These are phyloP conservation scores for Neofusicoccum ribis DNA, from an alignment of 2,329 filamentous ascomycete species.

Conservation along the genomic window DNA sequence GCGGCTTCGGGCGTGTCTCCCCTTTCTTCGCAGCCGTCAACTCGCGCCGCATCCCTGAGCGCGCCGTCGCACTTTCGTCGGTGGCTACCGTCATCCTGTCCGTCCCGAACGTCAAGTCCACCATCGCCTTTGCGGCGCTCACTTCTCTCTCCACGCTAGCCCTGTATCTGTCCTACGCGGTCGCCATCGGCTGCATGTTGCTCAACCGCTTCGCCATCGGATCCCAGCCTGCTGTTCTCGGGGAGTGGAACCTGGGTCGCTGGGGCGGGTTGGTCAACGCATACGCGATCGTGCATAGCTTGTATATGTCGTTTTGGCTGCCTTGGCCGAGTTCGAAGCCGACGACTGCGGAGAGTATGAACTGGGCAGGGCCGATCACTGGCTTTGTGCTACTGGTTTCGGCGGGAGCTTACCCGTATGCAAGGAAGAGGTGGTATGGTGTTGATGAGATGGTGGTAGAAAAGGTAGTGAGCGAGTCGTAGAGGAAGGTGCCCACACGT, in stretches of 20 bases:
- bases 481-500: background rate
- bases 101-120: slow-evolving; percentile 42
- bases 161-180: slow-evolving; percentile 43
- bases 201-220: slow-evolving; percentile 31
- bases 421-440: background rate
- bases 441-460: background rate
- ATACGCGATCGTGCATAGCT: slow-evolving; percentile 19
- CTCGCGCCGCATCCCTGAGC: slow-evolving; percentile 36
- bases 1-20: too few relatives aligned
- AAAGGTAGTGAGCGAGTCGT: slow-evolving; percentile 1
- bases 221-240: background rate
- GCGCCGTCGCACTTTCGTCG: slow-evolving; percentile 38
- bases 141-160: slow-evolving; percentile 40
- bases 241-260: slow-evolving; percentile 21
- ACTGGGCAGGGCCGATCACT: slow-evolving; percentile 23
- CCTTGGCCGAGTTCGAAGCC: slow-evolving; percentile 20
- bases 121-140: slow-evolving; percentile 42
- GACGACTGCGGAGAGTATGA: slow-evolving; percentile 21
- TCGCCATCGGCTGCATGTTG: slow-evolving; percentile 40
- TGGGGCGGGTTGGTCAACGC: slow-evolving; percentile 19
- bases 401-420: slow-evolving; percentile 1
- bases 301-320: slow-evolving; percentile 18
- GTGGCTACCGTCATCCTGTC: slow-evolving; percentile 36
- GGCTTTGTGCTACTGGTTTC: slow-evolving; percentile 20
- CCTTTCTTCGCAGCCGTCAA: slow-evolving; percentile 29